Conservation (phyloP, 2,329 filamentous ascomycete genomes). For the Fusarium decemcellulare region DNA sequence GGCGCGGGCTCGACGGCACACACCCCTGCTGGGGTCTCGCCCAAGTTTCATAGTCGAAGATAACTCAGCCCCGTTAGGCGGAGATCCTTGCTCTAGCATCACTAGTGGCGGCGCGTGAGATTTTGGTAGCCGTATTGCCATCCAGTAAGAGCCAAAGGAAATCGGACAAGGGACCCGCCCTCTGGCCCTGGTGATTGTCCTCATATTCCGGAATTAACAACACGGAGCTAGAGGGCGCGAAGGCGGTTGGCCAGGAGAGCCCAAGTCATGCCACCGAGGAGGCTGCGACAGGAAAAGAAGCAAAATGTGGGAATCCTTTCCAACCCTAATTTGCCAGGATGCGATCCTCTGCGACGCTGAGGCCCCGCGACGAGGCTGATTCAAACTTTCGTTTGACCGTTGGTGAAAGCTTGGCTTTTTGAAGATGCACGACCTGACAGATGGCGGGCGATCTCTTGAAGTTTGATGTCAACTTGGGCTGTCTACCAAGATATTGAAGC, state of each 20-base stretch:
- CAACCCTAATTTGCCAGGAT: not conserved
- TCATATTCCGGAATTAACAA: not conserved
- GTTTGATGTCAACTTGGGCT: no score
- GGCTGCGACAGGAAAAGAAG: conserved; percentile 4
- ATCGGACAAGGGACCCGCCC: conserved; percentile 10
- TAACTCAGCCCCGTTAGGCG: conserved; percentile 27
- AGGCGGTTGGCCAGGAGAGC: not conserved
- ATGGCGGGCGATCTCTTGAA: no score
- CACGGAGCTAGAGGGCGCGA: not conserved
- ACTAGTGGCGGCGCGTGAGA: no score
- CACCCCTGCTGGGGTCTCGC: not conserved
- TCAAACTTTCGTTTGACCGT: not conserved
- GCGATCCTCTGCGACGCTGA: not conserved
- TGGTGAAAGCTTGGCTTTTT: no score
- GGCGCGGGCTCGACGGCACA: not conserved
- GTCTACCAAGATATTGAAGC: no score
- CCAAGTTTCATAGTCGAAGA: conserved; percentile 19
- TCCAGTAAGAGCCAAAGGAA: conserved; percentile 21
- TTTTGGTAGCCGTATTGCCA: not conserved
- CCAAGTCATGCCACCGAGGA: not conserved
- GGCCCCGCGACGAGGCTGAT: not conserved
- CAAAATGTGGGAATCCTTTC: conserved; percentile 9
- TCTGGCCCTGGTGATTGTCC: not conserved
- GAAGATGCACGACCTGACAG: no score
- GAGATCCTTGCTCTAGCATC: conserved; percentile 16